phyloP scores from a whole-genome alignment of 305 asterid species.

The Fraxinus ornus region DNA sequence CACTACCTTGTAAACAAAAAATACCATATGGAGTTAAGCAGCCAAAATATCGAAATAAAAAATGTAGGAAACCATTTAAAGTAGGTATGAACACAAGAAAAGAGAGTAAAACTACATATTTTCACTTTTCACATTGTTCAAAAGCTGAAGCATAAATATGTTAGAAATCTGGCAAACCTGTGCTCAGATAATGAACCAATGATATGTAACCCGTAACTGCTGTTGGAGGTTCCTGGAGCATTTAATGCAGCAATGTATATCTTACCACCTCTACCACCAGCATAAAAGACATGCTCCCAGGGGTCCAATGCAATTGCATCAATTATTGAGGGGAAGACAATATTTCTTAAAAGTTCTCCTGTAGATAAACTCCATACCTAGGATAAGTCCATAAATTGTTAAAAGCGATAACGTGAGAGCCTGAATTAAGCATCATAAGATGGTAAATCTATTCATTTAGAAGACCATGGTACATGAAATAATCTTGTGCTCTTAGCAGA shows the following conservation, averaged over 20 bases:
- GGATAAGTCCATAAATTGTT: constrained; percentile 12
- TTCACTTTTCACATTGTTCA: neutral
- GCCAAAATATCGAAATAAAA: neutral
- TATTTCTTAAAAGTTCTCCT: constrained; percentile 58
- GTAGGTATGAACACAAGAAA: constrained; percentile 2
- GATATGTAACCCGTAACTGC: constrained; percentile 58
- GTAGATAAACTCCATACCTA: constrained; percentile 89
- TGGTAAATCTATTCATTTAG: neutral
- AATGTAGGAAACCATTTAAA: constrained; percentile 1
- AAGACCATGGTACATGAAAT: neutral
- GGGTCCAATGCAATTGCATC: constrained; percentile 77
- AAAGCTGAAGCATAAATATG: constrained; percentile 4
- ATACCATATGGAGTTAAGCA: neutral
- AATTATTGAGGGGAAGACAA: constrained; percentile 75
- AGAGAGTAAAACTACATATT: neutral
- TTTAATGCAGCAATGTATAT: constrained; percentile 71
- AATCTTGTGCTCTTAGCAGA: neutral
- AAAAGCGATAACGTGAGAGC: neutral
- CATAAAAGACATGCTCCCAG: constrained; percentile 80
- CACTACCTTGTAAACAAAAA: constrained; percentile 1
- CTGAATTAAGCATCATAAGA: constrained; percentile 14
- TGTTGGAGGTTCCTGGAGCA: constrained; percentile 50
- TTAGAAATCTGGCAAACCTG: constrained; percentile 42
- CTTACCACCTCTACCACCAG: constrained; percentile 92
- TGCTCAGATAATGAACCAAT: constrained; percentile 71